Conservation (phyloP, 2,329 filamentous ascomycete genomes). For the Metarhizium anisopliae region DNA sequence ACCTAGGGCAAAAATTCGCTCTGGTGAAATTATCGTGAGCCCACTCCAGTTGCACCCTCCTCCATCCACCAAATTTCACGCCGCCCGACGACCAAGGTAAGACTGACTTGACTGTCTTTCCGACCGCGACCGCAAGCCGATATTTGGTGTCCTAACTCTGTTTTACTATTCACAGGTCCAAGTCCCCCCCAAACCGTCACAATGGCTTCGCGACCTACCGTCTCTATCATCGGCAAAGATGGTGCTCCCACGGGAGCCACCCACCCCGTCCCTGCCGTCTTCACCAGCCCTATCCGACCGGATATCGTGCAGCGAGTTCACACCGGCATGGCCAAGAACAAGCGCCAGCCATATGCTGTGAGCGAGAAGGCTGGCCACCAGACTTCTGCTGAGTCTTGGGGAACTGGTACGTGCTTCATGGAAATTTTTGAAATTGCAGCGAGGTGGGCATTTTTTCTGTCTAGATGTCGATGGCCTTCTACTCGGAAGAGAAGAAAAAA, state of each 20-base stretch:
- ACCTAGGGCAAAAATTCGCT: slow-evolving; percentile 20
- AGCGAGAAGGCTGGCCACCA: slow-evolving; percentile 99
- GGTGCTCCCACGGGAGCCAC: slow-evolving; percentile 84
- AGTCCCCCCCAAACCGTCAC: slow-evolving; percentile 31
- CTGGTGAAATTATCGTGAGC: slow-evolving; percentile 27
- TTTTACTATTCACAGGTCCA: slow-evolving; percentile 8
- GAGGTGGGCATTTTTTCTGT: background rate
- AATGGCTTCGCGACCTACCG: slow-evolving; percentile 96
- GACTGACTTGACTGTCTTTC: slow-evolving; percentile 1
- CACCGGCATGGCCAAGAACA: slow-evolving; percentile 99
- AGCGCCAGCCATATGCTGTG: slow-evolving; percentile 97
- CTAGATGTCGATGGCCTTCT: background rate
- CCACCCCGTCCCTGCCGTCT: slow-evolving; percentile 91
- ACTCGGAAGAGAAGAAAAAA: background rate
- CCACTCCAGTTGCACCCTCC: slow-evolving; percentile 18
- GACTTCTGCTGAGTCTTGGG: slow-evolving; percentile 99
- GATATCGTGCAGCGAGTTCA: slow-evolving; percentile 99
- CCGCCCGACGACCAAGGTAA: slow-evolving; percentile 32
- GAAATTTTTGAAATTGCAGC: background rate
- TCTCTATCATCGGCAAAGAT: slow-evolving; percentile 95
- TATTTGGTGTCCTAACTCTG: background rate
- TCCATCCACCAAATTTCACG: slow-evolving; percentile 29
- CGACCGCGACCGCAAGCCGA: background rate
- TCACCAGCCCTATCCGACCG: slow-evolving; percentile 92
- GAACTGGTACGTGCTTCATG: slow-evolving; percentile 68